Base-by-base conservation (phyloP, 805 yeast species). In the Cyberlindnera amylophila region DNA sequence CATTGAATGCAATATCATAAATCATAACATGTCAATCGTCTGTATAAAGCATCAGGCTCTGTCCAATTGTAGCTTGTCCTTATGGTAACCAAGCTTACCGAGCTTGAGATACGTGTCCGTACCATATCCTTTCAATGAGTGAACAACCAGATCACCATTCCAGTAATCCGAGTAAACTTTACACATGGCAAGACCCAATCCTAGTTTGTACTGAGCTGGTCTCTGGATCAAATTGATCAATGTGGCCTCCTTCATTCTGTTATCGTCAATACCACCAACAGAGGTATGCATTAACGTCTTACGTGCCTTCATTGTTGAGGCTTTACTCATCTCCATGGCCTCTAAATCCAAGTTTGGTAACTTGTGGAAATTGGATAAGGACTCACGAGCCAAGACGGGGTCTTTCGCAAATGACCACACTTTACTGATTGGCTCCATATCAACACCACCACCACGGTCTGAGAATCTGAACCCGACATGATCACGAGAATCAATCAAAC, bases 91-190 rank as follows among this genome's bases (percentile, higher is more conserved):
- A 43, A 88, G 71, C 59, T 87, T 86, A 24, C 89, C 83, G 45
- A 91, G 66, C 26, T 83, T 79, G 56, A 93, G 66, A 46, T 83
- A 82, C 0, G 91, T 89, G 58, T 91, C 99, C 29, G 93, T 80
- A 3, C 99, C 99, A 53, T 83, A 87, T 2, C 96, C 97, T 46
- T 88, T 91, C 39, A 91, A 67, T 0, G 95, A 82, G 52, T 82
- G 82, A 73, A 91, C 77, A 45, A 81, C 82, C 38, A 91, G 63
- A 39, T 83, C 86, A 6, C 98, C 98, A 53, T 90, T 93, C 98
- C 98, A 91, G 63, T 91, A 91, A 54, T 91, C 97, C 0, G 96
- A 87, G 58, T 91, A 91, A 0, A 90, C 87, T 52, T 86, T 82
- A 55, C 96, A 85, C 84, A 91, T 81, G 0, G 98, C 96, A 46